These are phyloP conservation scores for Fallopia convolvulus DNA, from an alignment of 148 eudicot species.

Conservation along the genomic window DNA sequence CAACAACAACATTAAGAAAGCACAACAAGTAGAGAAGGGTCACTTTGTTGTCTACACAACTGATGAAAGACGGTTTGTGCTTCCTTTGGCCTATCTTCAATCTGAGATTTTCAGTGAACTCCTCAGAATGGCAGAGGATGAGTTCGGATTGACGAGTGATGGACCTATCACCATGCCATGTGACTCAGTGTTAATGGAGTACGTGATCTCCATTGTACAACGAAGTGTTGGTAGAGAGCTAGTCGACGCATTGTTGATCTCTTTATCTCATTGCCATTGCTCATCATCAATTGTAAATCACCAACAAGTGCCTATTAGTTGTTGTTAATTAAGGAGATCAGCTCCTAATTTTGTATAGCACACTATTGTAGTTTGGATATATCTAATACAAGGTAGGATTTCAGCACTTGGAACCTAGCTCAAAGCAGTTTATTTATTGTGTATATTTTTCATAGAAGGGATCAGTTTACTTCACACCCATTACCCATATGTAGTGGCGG, in stretches of 20 bases:
- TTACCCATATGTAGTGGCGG: too few relatives aligned
- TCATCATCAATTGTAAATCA: neutral
- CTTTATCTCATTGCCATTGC: neutral
- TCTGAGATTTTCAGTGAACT: too few relatives aligned
- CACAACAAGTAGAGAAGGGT: neutral
- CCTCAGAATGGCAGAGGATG: too few relatives aligned
- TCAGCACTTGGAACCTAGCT: too few relatives aligned
- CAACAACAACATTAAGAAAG: neutral
- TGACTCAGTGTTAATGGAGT: conserved; percentile 13
- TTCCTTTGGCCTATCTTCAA: neutral
- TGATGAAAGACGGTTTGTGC: neutral
- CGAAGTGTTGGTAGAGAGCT: conserved; percentile 13
- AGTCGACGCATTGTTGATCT: conserved; percentile 15
- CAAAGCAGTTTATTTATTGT: too few relatives aligned
- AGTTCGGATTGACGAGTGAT: too few relatives aligned
- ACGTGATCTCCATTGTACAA: conserved; percentile 21
- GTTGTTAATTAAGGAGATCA: neutral
- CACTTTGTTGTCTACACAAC: conserved; percentile 3
- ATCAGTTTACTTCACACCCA: too few relatives aligned
- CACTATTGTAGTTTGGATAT: neutral
- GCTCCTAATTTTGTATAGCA: neutral
- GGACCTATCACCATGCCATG: conserved; percentile 6
- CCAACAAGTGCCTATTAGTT: neutral
- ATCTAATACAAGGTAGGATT: neutral
- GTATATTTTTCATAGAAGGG: too few relatives aligned